Base-by-base conservation (phyloP, 169 alveolate species). In the Hepatocystis sp. region DNA sequence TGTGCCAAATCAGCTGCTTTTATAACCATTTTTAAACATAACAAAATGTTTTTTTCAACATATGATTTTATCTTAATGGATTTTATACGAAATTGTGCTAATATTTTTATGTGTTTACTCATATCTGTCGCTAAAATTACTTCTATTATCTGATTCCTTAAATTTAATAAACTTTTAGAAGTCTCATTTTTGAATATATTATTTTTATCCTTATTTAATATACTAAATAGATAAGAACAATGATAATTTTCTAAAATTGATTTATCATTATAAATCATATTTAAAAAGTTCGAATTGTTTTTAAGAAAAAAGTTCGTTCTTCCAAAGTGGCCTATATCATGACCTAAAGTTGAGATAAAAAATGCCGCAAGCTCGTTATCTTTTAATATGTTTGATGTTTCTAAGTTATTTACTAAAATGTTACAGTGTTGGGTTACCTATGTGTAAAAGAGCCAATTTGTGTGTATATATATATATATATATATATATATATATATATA, bases 201-300 rank as follows among this genome's bases (percentile, higher is more conserved):
- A 63, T 92, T 66, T 39, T 85, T 90, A 15, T 76, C 91, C 25
- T 85, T 88, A 27, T 65, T 40, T 58, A 93, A 68, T 13, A 93
- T 78, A 60, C 67, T 47, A 86, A 96, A 96, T 23, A 97, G 91
- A 61, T 85, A 91, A 34, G 97, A 93, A 36, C 97, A 93, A 90
- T 97, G 99, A 85, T 93, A 95, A 91, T 96, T 97, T 92, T 97
- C 99, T 58, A 97, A 91, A 13, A 97, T 97, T 15, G 97, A 89
- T 67, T 84, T 84, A 84, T 97, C 99, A 84, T 97, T 97, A 92
- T 96, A 97, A 46, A 95, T 90, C 30, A 96, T 88, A n/a, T 97
- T 96, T 42, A 96, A 85, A 56, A 92, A 91, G 53, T 93, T 93
- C 4, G 85, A 60, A 34, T 95, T 81, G 66, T 93, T 93, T 47